Evolutionary conservation across 352 stramenopile genomes (phyloP).

Genomic region (Globisporangium spiculum): DNA sequence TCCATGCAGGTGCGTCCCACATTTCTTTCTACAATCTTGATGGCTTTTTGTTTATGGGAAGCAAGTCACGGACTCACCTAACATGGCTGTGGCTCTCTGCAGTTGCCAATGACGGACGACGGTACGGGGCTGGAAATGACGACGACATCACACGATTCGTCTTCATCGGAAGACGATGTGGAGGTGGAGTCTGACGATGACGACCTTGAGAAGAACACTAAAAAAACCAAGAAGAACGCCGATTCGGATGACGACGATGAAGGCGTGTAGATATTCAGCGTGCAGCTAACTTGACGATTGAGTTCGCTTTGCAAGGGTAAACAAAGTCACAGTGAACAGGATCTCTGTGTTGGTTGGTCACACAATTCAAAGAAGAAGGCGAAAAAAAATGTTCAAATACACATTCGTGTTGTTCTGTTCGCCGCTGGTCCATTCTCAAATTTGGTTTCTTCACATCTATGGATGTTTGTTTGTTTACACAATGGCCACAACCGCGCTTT

Average conservation of each 20-base stretch:
- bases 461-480: background rate
- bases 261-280: conserved; percentile 4
- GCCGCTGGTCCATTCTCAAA: background rate
- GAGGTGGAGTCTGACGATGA: conserved; percentile 75
- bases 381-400: conserved; percentile 3
- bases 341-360: background rate
- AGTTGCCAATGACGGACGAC: conserved; percentile 74
- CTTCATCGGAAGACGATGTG: conserved; percentile 48
- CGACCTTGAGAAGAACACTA: conserved; percentile 38
- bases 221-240: conserved; percentile 32
- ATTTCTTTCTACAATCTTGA: background rate
- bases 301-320: too few species aligned
- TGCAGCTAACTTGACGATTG: background rate
- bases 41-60: background rate
- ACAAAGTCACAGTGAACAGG: background rate
- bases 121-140: conserved; percentile 63
- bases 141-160: conserved; percentile 45
- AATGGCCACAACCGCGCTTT: too few species aligned
- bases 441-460: background rate
- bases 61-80: background rate
- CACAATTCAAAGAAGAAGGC: background rate
- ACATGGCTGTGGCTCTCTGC: background rate
- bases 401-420: background rate
- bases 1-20: conserved; percentile 63
- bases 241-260: conserved; percentile 42